phyloP scores from a whole-genome alignment of 2,329 filamentous ascomycete genomes.

The Hypoxylon sp. region DNA sequence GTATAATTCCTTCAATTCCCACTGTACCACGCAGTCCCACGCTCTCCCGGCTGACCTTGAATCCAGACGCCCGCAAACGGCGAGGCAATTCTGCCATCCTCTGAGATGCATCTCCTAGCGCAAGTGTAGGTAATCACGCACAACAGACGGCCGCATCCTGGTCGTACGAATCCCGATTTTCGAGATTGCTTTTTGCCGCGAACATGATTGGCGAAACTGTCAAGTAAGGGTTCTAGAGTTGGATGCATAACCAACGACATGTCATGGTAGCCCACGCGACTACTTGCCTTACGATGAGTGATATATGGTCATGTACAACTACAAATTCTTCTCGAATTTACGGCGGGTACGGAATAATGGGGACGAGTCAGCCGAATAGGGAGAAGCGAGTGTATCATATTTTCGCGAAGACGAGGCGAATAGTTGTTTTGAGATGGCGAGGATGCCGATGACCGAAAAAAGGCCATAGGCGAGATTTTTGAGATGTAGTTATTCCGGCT shows the following conservation, averaged over 20 bases:
- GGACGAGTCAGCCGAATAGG: constrained; percentile 18
- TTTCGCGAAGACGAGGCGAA: constrained; percentile 24
- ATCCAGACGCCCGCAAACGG: constrained; percentile 35
- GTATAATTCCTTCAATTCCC: constrained; percentile 30
- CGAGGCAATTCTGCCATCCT: constrained; percentile 37
- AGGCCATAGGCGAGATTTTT: constrained; percentile 12
- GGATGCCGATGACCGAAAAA: constrained; percentile 42
- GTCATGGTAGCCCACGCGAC: constrained; percentile 37
- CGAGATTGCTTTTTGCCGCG: constrained; percentile 40
- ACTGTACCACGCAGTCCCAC: constrained; percentile 30
- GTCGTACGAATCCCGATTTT: constrained; percentile 46
- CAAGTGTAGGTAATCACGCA: constrained; percentile 47
- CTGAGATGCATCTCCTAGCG: constrained; percentile 33
- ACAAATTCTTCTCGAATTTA: constrained; percentile 21
- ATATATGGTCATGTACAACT: constrained; percentile 22
- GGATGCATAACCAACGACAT: constrained; percentile 16
- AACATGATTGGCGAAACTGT: constrained; percentile 46
- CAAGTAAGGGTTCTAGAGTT: constrained; percentile 30
- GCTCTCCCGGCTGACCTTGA: constrained; percentile 34
- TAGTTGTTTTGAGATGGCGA: constrained; percentile 21
- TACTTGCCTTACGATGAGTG: constrained; percentile 34
- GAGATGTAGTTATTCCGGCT: constrained; percentile 25
- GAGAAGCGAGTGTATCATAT: constrained; percentile 5
- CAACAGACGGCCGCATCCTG: constrained; percentile 40
- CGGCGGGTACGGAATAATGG: constrained; percentile 13